Evolutionary conservation across 176 grass and related monocot species (phyloP), one percentile per base, ranked within the genome.

Genomic region (Rhynchospora breviuscula): DNA sequence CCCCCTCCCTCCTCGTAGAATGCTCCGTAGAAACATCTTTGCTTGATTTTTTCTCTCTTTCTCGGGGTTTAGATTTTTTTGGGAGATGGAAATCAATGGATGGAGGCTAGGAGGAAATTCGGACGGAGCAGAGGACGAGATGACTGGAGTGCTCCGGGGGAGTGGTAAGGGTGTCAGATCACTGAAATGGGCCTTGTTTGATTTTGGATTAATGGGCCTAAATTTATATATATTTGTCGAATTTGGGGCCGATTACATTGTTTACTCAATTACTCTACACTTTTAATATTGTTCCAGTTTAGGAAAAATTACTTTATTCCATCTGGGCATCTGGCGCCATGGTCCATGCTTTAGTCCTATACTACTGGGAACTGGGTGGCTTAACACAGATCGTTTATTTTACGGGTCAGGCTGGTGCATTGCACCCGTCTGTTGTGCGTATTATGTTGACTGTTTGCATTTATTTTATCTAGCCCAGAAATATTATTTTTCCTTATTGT

Each of bases 1-100:
- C 52, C 48, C 66, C 62, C 79, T 86, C 10, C 90, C 89, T 25
- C 95, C 89, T 67, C 89, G 89, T 49, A 98, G 82, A 85, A 93
- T 90, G 81, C 89, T 91, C 79, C 95, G 92, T 21, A 94, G 92
- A 51, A 98, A 93, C 92, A 93, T 98, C 64, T 67, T 70, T 56
- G 56, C 60, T 82, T 45, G 3, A 13, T 25, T 25, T 4, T 56
- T 0, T 7, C 5, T 71, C 59, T 23, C 53, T 53, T 48, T 59
- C 2, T 69, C 23, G 11, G 68, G 13, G 58, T 67, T 63, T 26
- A 66, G 33, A 83, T 7, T 49, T 31, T 84, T 71, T 59, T 73
- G 40, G 40, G 6, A 68, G 67, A 71, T 46, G 7, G 67, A 47
- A 46, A 6, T 21, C 67, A 8, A 85, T 79, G n/a, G 84, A 85